These are phyloP conservation scores for Exsudoporus frostii DNA, from an alignment of 768 basidiomycete genomes.

Conservation along the genomic window DNA sequence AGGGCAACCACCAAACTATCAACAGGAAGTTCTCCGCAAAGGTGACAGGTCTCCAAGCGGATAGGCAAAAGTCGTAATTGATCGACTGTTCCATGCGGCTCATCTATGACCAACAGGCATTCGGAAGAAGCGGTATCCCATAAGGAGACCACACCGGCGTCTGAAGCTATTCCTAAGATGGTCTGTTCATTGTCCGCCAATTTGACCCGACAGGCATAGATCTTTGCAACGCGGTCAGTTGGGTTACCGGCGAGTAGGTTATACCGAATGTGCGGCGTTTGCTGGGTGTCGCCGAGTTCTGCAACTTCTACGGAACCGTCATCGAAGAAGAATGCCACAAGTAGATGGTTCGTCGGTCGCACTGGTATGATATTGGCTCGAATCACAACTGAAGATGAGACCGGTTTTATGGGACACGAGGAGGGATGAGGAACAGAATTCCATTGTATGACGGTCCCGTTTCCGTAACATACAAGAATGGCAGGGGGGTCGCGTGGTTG, in stretches of 20 bases:
- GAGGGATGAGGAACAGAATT: constrained; percentile 25
- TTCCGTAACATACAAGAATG: constrained; percentile 55
- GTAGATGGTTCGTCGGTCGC: constrained; percentile 41
- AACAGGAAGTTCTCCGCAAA: constrained; percentile 64
- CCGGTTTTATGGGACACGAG: constrained; percentile 41
- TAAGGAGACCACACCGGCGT: constrained; percentile 65
- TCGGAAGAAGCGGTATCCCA: constrained; percentile 73
- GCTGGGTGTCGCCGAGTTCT: constrained; percentile 47
- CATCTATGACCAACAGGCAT: constrained; percentile 60
- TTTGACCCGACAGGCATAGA: constrained; percentile 52
- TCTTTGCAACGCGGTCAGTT: constrained; percentile 48
- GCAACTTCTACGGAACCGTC: constrained; percentile 67
- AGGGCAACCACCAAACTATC: constrained; percentile 67
- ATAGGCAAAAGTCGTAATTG: constrained; percentile 60
- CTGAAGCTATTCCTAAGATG: constrained; percentile 60
- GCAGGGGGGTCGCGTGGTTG: constrained; percentile 14
- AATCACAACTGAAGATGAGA: constrained; percentile 41
- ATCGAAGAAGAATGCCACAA: constrained; percentile 58
- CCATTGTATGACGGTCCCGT: constrained; percentile 56
- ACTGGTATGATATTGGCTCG: constrained; percentile 50
- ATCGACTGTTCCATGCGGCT: constrained; percentile 54
- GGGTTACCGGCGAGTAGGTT: constrained; percentile 58
- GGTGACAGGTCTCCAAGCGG: constrained; percentile 54
- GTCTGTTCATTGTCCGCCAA: constrained; percentile 49
- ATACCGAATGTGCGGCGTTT: constrained; percentile 43